Evolutionary conservation across 192 early-diverging fungal species (phyloP), one percentile per base, ranked within the genome.

Genomic region (Geosiphon pyriformis): DNA sequence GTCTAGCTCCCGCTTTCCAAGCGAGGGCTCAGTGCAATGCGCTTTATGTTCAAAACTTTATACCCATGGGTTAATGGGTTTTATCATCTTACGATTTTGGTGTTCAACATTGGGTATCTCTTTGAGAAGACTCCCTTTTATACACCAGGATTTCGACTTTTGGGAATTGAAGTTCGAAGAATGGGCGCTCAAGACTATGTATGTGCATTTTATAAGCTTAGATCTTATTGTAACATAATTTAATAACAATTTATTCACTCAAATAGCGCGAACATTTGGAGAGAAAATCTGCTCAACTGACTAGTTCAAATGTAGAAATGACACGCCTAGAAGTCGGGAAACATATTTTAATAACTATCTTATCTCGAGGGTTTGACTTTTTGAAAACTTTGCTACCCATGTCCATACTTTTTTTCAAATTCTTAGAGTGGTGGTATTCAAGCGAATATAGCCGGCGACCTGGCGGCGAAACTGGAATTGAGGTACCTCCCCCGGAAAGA

Each of bases 381-480:
- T 81, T 93, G 35, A 88, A 90, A 64, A 83, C 86, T 1, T 62
- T 89, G 17, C 74, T 98, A 58, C 95, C 94, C 25, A 83, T 94
- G 80, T 88, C 90, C 0, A 91, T 98, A 20, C 94, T 98, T 77
- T 89, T 92, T 72, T 95, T 89, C 78, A 89, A 89, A 61, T 98
- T 98, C 71, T 71, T 94, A 61, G 95, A 96, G 75, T 98, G 95
- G 95, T 98, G 94, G 94, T 92, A 94, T 72, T 80, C 86, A 29
- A 89, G 88, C 12, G 92, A 93, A 63, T 93, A 89, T 59, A 83
- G 88, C 70, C 81, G 84, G 8, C 75, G 82, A 3, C 74, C 75
- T 3, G 74, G 70, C 29, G 66, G 73, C 7, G 70, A 78, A 0
- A 48, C 76, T 72, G 74, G 71, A 68, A 67, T 60, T 65, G 67